These are phyloP conservation scores for Globisporangium abappressorium DNA, from an alignment of 352 stramenopile genomes.

Conservation along the genomic window DNA sequence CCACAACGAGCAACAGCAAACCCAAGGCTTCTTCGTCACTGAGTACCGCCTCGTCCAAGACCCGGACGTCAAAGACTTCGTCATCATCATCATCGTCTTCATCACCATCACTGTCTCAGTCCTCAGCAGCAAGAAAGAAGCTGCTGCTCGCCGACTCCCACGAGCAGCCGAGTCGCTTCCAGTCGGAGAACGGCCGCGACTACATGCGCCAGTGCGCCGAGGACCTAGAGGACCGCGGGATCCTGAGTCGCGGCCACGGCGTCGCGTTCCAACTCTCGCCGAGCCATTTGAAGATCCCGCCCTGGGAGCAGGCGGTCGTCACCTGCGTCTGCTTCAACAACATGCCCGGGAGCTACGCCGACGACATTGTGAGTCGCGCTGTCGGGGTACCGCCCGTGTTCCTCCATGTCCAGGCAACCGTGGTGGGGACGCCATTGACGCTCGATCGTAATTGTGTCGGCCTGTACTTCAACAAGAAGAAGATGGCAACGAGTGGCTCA, in stretches of 20 bases:
- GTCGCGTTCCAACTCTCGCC: slow-evolving; percentile 48
- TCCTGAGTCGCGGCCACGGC: slow-evolving; percentile 49
- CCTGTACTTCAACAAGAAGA: slow-evolving; percentile 31
- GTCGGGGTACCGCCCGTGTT: slow-evolving; percentile 50
- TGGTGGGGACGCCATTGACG: slow-evolving; percentile 55
- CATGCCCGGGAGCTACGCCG: slow-evolving; percentile 62
- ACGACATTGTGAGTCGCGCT: slow-evolving; percentile 61
- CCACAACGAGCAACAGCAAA: neutral
- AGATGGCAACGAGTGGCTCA: neutral
- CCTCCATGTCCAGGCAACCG: slow-evolving; percentile 46
- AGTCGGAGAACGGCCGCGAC: slow-evolving; percentile 45
- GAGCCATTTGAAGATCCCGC: slow-evolving; percentile 30
- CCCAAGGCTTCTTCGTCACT: neutral
- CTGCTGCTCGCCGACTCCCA: slow-evolving; percentile 35
- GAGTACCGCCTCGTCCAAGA: neutral
- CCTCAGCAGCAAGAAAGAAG: slow-evolving; percentile 16
- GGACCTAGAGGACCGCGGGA: slow-evolving; percentile 38
- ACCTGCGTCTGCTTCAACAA: slow-evolving; percentile 73
- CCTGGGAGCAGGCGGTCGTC: slow-evolving; percentile 60
- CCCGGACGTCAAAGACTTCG: neutral
- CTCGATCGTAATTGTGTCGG: slow-evolving; percentile 70
- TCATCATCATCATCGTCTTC: neutral
- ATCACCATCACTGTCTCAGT: neutral
- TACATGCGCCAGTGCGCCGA: slow-evolving; percentile 45
- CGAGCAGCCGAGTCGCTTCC: slow-evolving; percentile 46